phyloP scores from a whole-genome alignment of 345 rosid species.

The Barbarea vulgaris region DNA sequence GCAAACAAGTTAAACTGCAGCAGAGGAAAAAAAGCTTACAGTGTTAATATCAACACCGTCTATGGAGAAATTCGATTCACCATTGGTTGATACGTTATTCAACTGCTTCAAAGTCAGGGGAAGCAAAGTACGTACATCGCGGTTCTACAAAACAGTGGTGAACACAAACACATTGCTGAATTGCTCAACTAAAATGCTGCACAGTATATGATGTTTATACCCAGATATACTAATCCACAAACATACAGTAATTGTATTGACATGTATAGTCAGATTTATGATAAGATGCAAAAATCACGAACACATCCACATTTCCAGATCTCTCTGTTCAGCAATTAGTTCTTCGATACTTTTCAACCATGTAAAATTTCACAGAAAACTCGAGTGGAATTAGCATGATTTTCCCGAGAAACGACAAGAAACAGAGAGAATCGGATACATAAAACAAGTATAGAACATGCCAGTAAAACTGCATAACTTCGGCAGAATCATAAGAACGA shows the following conservation, averaged over 20 bases:
- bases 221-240: conserved; percentile 10
- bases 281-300: conserved; percentile 1
- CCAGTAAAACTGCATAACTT: background rate
- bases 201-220: background rate
- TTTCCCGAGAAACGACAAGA: conserved; percentile 30
- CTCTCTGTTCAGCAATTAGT: background rate
- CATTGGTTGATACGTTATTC: conserved; percentile 48
- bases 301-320: background rate
- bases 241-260: background rate
- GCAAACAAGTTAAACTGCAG: background rate
- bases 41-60: conserved; percentile 67
- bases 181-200: conserved; percentile 17
- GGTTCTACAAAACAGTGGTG: conserved; percentile 48
- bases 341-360: background rate
- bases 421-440: conserved; percentile 3
- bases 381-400: background rate
- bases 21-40: conserved; percentile 40
- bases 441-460: background rate
- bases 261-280: background rate
- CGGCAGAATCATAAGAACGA: background rate
- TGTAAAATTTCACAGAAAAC: background rate
- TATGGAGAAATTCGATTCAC: conserved; percentile 52
- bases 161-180: background rate
- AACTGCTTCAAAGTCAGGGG: conserved; percentile 76
- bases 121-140: conserved; percentile 57